Evolutionary conservation across 2,329 filamentous ascomycete genomes (phyloP), one percentile per base, ranked within the genome.

Genomic region (Aureobasidium namibiae): DNA sequence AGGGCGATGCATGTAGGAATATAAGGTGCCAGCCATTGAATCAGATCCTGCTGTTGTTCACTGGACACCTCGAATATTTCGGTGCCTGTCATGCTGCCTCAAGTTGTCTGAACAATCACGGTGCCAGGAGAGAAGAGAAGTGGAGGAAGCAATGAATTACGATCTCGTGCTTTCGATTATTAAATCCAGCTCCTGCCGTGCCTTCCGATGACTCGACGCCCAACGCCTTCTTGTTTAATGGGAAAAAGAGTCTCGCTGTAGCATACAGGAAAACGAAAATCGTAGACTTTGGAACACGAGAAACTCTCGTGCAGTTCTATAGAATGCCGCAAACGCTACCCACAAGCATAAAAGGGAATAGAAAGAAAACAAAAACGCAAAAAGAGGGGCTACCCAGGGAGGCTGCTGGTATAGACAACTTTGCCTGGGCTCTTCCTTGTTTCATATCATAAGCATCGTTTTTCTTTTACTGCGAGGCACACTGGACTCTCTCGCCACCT

Each of bases 401-500:
- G 45, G 26, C 21, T 24, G 29, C 23, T 36, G 16, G 13, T 36
- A 18, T 29, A 36, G 3, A 45, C 52, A 36, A 16, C 31, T n/a
- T 14, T 18, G 16, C 36, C 45, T 26, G 50, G 38, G 36, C 50
- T 44, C n/a, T 26, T 36, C 39, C 18, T 44, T 52, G n/a, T 48
- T 54, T 39, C 39, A 44, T 45, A 14, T 54, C 54, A 49, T 50
- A 42, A 45, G 21, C 45, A 13, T 45, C 66, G 44, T n/a, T n/a
- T n/a, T n/a, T n/a, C n/a, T n/a, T 75, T 83, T 92, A 94, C 82
- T 94, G 89, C 34, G 88, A 90, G 60, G 89, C 89, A 74, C 89
- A 94, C 79, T 94, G 89, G 61, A 94, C 89, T 63, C 89, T 84
- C 78, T 92, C 89, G 50, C 79, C 87, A 63, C 87, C 87, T 63